Evolutionary conservation across 441 rosid genomes (phyloP).

Genomic region (Bocquillonia castaneifolia): DNA sequence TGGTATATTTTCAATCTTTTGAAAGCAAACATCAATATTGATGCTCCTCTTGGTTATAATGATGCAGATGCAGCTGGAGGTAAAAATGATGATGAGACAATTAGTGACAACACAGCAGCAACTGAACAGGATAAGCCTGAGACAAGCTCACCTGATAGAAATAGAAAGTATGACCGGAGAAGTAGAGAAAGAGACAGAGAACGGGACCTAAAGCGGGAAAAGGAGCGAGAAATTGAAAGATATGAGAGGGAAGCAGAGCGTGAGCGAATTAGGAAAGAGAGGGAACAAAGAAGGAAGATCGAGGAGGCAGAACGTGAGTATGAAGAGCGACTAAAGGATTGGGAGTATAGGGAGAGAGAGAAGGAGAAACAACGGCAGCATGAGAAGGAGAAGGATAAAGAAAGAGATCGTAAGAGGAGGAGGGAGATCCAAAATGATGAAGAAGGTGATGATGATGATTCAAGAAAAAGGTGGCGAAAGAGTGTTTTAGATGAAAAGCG

Average conservation of each 20-base stretch:
- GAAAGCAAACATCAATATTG: not conserved
- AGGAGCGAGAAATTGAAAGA: conserved; percentile 84
- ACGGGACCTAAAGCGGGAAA: conserved; percentile 64
- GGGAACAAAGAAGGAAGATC: conserved; percentile 84
- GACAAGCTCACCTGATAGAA: conserved; percentile 77
- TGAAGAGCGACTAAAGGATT: conserved; percentile 81
- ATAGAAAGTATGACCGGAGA: conserved; percentile 67
- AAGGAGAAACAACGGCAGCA: conserved; percentile 87
- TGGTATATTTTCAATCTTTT: not conserved
- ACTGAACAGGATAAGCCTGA: conserved; percentile 65
- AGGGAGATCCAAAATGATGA: conserved; percentile 80
- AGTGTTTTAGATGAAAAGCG: conserved; percentile 69
- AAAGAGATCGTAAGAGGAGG: conserved; percentile 81
- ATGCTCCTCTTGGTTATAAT: conserved; percentile 6
- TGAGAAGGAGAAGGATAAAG: conserved; percentile 92
- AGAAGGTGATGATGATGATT: conserved; percentile 84
- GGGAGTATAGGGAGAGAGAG: conserved; percentile 94
- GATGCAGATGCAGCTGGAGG: conserved; percentile 49
- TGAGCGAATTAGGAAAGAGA: conserved; percentile 79
- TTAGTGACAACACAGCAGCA: conserved; percentile 50
- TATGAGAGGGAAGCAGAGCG: conserved; percentile 90
- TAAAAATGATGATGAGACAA: conserved; percentile 62
- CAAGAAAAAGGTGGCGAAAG: conserved; percentile 80
- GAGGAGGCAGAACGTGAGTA: conserved; percentile 92
- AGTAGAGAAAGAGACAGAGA: conserved; percentile 70